Evolutionary conservation across 2,329 filamentous ascomycete genomes (phyloP).

Genomic region (Paraphaeosphaeria minitans): DNA sequence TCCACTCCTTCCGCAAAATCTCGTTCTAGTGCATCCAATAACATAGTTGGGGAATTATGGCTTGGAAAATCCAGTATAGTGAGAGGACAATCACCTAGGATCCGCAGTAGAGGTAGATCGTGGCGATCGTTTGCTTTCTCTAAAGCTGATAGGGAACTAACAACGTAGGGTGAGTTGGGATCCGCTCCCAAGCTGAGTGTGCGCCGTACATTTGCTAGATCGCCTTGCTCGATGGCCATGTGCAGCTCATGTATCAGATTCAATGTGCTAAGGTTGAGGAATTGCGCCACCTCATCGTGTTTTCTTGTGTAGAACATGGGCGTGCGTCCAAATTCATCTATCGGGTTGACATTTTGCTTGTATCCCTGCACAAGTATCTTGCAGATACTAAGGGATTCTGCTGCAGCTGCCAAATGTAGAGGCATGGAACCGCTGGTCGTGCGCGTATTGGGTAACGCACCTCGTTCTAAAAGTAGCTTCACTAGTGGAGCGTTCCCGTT

Average conservation of each 20-base stretch:
- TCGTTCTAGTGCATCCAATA: neutral
- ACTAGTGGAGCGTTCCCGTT: neutral
- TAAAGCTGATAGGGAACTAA: neutral
- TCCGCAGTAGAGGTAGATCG: neutral
- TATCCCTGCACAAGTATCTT: neutral
- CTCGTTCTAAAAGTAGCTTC: neutral
- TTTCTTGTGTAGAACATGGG: neutral
- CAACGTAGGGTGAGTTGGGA: neutral
- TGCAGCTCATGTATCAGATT: neutral
- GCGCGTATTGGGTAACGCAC: neutral
- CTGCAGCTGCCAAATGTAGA: conserved; percentile 7
- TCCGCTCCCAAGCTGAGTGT: neutral
- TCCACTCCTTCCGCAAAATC: neutral
- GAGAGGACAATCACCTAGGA: neutral
- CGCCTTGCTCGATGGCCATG: neutral
- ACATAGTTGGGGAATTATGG: neutral
- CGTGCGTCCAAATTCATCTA: neutral
- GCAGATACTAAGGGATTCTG: neutral
- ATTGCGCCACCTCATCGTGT: neutral
- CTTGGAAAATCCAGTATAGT: neutral
- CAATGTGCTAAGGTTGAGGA: neutral
- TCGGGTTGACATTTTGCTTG: neutral
- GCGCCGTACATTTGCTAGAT: neutral
- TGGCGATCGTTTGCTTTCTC: neutral
- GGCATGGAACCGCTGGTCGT: conserved; percentile 4